A percentile compares a stretch with the other conserved stretches of the same genome.
Evolutionary conservation across 2,329 filamentous ascomycete species (phyloP).

Genomic region (Nemania sp.): DNA sequence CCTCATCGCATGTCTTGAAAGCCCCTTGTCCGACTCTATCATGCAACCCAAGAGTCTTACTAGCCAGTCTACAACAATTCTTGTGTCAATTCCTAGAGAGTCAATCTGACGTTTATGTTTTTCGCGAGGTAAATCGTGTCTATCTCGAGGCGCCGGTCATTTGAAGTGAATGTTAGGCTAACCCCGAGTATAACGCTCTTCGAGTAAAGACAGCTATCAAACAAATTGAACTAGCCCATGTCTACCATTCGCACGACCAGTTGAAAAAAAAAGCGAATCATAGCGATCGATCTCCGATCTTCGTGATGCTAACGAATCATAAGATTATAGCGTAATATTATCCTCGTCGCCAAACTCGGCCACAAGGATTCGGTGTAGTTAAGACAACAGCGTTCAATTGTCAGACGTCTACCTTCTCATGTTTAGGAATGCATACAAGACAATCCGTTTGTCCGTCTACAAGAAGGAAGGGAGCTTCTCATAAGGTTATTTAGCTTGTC

Average conservation of each 20-base stretch:
- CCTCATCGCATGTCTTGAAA: slow-evolving; percentile 26
- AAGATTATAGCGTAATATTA: neutral
- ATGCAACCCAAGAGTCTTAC: slow-evolving; percentile 1
- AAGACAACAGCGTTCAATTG: slow-evolving; percentile 17
- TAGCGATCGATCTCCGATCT: neutral
- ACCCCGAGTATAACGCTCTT: neutral
- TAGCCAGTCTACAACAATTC: neutral
- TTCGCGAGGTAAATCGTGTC: neutral
- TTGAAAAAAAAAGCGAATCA: neutral
- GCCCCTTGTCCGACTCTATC: neutral
- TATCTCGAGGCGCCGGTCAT: neutral
- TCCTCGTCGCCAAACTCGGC: slow-evolving; percentile 12
- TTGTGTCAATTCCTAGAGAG: neutral
- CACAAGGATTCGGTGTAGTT: slow-evolving; percentile 6
- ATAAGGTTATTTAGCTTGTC: neutral
- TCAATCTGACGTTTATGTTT: neutral
- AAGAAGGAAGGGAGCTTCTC: neutral
- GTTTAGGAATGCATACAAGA: neutral
- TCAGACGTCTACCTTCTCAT: slow-evolving; percentile 1
- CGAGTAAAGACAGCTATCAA: neutral
- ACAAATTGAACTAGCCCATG: neutral
- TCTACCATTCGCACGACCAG: neutral
- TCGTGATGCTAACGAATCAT: neutral
- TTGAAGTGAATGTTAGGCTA: neutral
- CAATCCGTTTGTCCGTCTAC: neutral